These are phyloP conservation scores for Clarireedia hainanense DNA, from an alignment of 2,329 filamentous ascomycete genomes.

Conservation along the genomic window DNA sequence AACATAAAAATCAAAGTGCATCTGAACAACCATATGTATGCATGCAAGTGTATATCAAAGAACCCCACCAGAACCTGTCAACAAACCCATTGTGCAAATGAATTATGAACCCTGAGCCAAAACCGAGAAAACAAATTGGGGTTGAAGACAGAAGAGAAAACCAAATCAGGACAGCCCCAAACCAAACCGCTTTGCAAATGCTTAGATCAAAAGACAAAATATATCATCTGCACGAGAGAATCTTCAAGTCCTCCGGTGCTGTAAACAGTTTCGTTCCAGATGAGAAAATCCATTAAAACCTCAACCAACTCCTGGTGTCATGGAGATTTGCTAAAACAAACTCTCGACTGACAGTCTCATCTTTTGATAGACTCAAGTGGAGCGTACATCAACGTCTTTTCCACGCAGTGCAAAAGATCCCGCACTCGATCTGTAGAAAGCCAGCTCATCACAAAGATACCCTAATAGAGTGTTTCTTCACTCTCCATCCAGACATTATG, in stretches of 20 bases:
- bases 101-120: slow-evolving; percentile 9
- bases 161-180: slow-evolving; percentile 12
- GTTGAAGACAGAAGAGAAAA: slow-evolving; percentile 9
- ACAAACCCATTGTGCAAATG: slow-evolving; percentile 7
- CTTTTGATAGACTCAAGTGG: neutral
- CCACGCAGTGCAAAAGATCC: neutral
- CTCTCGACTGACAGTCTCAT: neutral
- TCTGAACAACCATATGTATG: slow-evolving; percentile 9
- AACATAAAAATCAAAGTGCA: neutral
- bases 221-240: slow-evolving; percentile 13
- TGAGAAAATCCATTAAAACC: slow-evolving; percentile 8
- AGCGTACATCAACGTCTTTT: neutral
- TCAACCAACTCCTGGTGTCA: slow-evolving; percentile 1
- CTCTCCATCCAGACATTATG: no score
- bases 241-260: slow-evolving; percentile 8
- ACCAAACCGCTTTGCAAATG: slow-evolving; percentile 24
- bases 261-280: slow-evolving; percentile 4
- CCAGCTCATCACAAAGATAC: no score
- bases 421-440: no score
- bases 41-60: slow-evolving; percentile 11
- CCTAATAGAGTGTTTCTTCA: no score
- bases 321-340: slow-evolving; percentile 7
- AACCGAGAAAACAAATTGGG: slow-evolving; percentile 3
- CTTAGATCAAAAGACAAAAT: slow-evolving; percentile 22
- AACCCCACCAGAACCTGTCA: slow-evolving; percentile 5